Evolutionary conservation across 805 yeast genomes (phyloP).

Genomic region (Cyberlindnera sargentensis): DNA sequence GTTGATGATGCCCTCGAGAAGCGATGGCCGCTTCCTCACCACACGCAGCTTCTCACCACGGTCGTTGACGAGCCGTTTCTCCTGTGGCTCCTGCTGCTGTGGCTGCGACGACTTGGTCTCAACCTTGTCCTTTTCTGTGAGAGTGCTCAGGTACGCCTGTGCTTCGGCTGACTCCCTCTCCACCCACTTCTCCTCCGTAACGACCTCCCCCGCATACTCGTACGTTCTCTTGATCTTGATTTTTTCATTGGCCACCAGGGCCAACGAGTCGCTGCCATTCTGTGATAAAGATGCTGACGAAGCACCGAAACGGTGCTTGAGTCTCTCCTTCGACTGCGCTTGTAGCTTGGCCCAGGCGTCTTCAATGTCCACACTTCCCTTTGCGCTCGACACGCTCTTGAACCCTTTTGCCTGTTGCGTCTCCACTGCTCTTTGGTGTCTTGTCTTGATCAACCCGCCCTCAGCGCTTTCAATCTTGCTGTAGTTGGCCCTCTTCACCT

Average conservation of each 20-base stretch:
- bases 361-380: conserved; percentile 35
- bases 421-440: conserved; percentile 52
- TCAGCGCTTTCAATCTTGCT: conserved; percentile 45
- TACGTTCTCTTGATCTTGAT: conserved; percentile 71
- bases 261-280: conserved; percentile 1
- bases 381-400: conserved; percentile 8
- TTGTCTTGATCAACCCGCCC: conserved; percentile 65
- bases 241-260: conserved; percentile 30
- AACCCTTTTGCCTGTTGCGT: conserved; percentile 22
- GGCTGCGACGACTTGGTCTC: conserved; percentile 12
- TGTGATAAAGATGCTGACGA: conserved; percentile 5
- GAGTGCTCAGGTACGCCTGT: conserved; percentile 62
- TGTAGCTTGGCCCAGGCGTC: conserved; percentile 53
- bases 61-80: conserved; percentile 12
- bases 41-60: conserved; percentile 36
- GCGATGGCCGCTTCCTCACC: conserved; percentile 65
- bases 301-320: conserved; percentile 18
- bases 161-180: conserved; percentile 80
- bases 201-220: conserved; percentile 82
- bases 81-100: conserved; percentile 4
- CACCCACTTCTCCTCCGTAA: conserved; percentile 74
- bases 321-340: conserved; percentile 22
- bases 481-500: conserved; percentile 30
- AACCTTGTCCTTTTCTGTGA: conserved; percentile 28
- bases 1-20: conserved; percentile 68